phyloP scores from a whole-genome alignment of 2,329 filamentous ascomycete genomes.

The Penicillium sp. region DNA sequence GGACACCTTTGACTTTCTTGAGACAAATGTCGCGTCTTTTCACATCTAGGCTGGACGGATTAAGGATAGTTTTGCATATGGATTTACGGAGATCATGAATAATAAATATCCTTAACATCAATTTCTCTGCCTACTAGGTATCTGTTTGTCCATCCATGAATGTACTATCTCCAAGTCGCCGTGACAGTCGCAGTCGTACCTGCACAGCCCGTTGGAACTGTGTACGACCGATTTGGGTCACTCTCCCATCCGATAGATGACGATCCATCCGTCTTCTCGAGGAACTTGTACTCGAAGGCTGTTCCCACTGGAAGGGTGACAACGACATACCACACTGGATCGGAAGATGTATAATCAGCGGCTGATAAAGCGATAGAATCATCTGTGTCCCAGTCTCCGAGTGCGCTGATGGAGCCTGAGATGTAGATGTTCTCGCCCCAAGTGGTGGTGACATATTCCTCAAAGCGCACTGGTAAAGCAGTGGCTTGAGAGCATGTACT shows the following conservation, averaged over 20 bases:
- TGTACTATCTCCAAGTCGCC: slow-evolving; percentile 37
- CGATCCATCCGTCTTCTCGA: slow-evolving; percentile 62
- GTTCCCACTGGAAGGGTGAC: slow-evolving; percentile 58
- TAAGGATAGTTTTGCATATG: not conserved
- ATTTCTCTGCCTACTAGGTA: not conserved
- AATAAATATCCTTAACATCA: not conserved
- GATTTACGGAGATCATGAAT: not conserved
- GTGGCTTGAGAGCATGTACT: slow-evolving; percentile 27
- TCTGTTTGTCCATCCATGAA: not conserved
- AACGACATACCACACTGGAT: slow-evolving; percentile 63
- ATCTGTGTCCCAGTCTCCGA: slow-evolving; percentile 63
- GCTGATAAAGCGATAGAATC: slow-evolving; percentile 60
- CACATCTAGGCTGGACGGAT: slow-evolving; percentile 19
- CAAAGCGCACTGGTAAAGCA: slow-evolving; percentile 63
- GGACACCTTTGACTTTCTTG: slow-evolving; percentile 46
- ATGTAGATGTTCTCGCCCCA: slow-evolving; percentile 68
- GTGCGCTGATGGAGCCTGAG: slow-evolving; percentile 57
- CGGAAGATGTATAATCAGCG: slow-evolving; percentile 56
- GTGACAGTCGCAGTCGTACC: slow-evolving; percentile 30
- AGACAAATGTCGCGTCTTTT: slow-evolving; percentile 20
- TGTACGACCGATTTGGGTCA: slow-evolving; percentile 50
- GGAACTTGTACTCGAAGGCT: slow-evolving; percentile 67
- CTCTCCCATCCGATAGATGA: slow-evolving; percentile 61
- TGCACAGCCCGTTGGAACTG: slow-evolving; percentile 38
- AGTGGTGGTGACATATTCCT: slow-evolving; percentile 56